Evolutionary conservation across 805 yeast genomes (phyloP).

Genomic region (Novakomyces olei): DNA sequence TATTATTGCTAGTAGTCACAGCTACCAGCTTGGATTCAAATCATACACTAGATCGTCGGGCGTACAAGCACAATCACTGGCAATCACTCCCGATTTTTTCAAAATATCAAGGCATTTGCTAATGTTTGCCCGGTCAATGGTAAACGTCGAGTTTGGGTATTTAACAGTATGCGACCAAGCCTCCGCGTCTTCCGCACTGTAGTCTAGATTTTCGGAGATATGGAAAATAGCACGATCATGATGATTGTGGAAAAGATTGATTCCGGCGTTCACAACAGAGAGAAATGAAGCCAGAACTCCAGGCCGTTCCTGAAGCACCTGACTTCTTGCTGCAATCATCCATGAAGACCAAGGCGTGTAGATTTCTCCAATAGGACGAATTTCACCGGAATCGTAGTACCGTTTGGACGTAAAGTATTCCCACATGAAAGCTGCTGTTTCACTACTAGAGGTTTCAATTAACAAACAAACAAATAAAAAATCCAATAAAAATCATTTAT

Average conservation of each 20-base stretch:
- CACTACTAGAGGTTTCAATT: no score
- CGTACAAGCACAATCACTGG: constrained; percentile 61
- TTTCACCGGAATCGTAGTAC: constrained; percentile 59
- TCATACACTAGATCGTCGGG: constrained; percentile 50
- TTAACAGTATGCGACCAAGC: constrained; percentile 65
- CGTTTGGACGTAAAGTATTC: constrained; percentile 75
- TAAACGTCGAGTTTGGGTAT: constrained; percentile 28
- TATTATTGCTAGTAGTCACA: no score
- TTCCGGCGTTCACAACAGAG: constrained; percentile 40
- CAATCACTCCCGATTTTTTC: constrained; percentile 45
- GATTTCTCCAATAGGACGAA: constrained; percentile 65
- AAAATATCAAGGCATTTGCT: constrained; percentile 35
- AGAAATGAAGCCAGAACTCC: constrained; percentile 22
- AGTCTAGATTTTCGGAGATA: constrained; percentile 50
- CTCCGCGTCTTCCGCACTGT: constrained; percentile 50
- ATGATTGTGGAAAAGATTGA: constrained; percentile 37
- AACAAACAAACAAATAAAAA: no score
- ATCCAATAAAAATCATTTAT: no score
- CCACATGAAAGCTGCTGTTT: constrained; percentile 94
- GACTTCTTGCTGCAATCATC: constrained; percentile 42
- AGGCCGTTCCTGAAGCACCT: constrained; percentile 17
- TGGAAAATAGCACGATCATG: constrained; percentile 42
- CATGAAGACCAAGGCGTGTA: constrained; percentile 96
- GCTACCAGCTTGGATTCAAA: no score
- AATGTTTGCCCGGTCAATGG: constrained; percentile 29